Base-by-base conservation (phyloP, 257 asterid species). In the Verbena officinalis region DNA sequence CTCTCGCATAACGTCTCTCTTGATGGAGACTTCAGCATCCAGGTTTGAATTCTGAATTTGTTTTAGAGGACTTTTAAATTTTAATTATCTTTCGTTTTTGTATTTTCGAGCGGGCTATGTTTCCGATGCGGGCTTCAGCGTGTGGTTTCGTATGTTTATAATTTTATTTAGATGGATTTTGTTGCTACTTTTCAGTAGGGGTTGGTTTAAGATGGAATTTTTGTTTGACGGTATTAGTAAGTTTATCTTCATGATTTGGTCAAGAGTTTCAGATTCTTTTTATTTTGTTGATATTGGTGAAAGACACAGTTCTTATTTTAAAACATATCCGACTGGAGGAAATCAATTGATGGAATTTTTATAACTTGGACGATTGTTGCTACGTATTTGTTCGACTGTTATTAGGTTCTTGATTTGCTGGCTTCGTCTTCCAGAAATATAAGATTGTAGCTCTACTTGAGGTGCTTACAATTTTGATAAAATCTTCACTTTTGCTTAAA, bases 21-120 rank as follows among this genome's bases (percentile, higher is more conserved):
- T 22, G 88, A 82, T 66, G 91, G 91, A 20, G 82, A 82, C 66
- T 84, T 84, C 77, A 84, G 91, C 71, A 84, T 84, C 69, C 91
- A 84, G 91, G 91, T 84, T 65, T 39, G 6, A 13, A 10, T 75
- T 12, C 42, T 55, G 2, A 21, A 31, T 21, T 57, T 60, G 15
- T 42, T 40, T 38, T 60, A 13, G 8, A 13, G 23, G 24, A 51
- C n/a, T 11, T 58, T 16, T 7, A 20, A n/a, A n/a, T n/a, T n/a
- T n/a, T 31, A 54, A 1, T 4, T 16, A 54, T 52, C 44, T 9
- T 6, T 4, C 40, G 9, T 27, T 27, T 27, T 59, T 17, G 0
- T 11, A 16, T 66, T 11, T 39, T 23, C 43, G 3, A 5, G 11
- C n/a, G 44, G 36, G 45, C 45, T 54, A 38, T 31, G 38, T 38